Percentiles rank a stretch among this genome's conserved stretches.
phyloP scores from a whole-genome alignment of 305 asterid species.

The Withania somnifera region DNA sequence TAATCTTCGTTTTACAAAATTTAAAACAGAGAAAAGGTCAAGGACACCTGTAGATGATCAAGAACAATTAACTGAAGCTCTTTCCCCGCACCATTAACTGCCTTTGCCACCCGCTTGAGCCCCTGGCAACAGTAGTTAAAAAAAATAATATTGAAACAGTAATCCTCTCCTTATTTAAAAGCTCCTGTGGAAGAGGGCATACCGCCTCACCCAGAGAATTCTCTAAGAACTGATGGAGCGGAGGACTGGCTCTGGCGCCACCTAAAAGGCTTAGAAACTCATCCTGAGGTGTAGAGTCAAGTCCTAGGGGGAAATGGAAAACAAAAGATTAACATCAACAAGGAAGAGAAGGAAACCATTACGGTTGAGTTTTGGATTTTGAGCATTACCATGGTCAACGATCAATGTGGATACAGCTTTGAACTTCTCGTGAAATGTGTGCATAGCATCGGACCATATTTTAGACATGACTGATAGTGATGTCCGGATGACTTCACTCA shows the following conservation, averaged over 20 bases:
- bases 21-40: neutral
- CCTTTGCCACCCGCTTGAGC: constrained; percentile 71
- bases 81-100: constrained; percentile 73
- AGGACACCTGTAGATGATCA: constrained; percentile 74
- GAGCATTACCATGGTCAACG: constrained; percentile 63
- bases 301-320: constrained; percentile 37
- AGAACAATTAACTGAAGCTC: constrained; percentile 76
- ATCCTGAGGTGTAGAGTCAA: constrained; percentile 84
- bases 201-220: constrained; percentile 97
- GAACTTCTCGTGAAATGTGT: constrained; percentile 61
- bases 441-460: constrained; percentile 94
- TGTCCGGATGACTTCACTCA: constrained; percentile 60
- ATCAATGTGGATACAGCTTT: constrained; percentile 62
- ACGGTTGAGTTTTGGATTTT: constrained; percentile 3
- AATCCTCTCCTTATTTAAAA: neutral
- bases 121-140: constrained; percentile 43
- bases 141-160: constrained; percentile 5
- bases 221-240: constrained; percentile 88
- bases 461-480: constrained; percentile 73
- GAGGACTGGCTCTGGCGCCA: constrained; percentile 95
- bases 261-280: constrained; percentile 84
- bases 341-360: neutral
- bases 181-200: constrained; percentile 6
- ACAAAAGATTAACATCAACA: neutral
- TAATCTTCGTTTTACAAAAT: neutral